phyloP scores from a whole-genome alignment of 2,329 filamentous ascomycete genomes.

The Xylaria sp. region DNA sequence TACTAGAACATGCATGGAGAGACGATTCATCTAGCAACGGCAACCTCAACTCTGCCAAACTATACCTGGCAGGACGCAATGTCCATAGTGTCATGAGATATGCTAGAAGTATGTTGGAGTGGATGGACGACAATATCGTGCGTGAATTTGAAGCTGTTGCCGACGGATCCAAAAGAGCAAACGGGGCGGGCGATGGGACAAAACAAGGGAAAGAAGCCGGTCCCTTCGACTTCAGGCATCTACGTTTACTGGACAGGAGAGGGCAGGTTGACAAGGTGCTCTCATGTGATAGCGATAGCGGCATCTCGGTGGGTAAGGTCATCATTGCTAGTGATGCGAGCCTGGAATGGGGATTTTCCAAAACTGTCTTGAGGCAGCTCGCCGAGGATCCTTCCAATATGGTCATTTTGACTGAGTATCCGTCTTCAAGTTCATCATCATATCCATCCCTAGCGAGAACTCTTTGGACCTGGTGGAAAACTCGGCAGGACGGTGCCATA shows the following conservation, averaged over 20 bases:
- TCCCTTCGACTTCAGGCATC: constrained; percentile 88
- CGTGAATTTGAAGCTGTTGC: constrained; percentile 83
- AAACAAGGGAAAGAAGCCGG: constrained; percentile 62
- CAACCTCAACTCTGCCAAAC: constrained; percentile 58
- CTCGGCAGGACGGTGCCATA: constrained; percentile 56
- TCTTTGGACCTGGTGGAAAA: constrained; percentile 81
- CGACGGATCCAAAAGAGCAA: constrained; percentile 54
- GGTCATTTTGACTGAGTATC: constrained; percentile 83
- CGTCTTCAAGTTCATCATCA: constrained; percentile 51
- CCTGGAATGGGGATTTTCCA: constrained; percentile 94
- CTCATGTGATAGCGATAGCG: constrained; percentile 51
- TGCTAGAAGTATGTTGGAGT: constrained; percentile 94
- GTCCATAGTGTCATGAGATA: constrained; percentile 89
- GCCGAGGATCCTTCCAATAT: constrained; percentile 81
- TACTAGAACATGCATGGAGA: constrained; percentile 92
- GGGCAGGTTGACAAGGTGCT: constrained; percentile 77
- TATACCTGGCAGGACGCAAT: constrained; percentile 87
- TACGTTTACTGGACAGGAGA: constrained; percentile 82
- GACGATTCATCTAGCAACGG: constrained; percentile 62
- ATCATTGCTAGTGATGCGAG: constrained; percentile 91
- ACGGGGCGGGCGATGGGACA: constrained; percentile 52
- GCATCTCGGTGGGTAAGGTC: constrained; percentile 64
- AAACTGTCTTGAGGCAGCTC: constrained; percentile 75
- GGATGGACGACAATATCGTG: constrained; percentile 97
- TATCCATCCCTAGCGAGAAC: constrained; percentile 69